Base-by-base conservation (phyloP, 371 early-diverging fungal genomes). In the Mortierella sp. region DNA sequence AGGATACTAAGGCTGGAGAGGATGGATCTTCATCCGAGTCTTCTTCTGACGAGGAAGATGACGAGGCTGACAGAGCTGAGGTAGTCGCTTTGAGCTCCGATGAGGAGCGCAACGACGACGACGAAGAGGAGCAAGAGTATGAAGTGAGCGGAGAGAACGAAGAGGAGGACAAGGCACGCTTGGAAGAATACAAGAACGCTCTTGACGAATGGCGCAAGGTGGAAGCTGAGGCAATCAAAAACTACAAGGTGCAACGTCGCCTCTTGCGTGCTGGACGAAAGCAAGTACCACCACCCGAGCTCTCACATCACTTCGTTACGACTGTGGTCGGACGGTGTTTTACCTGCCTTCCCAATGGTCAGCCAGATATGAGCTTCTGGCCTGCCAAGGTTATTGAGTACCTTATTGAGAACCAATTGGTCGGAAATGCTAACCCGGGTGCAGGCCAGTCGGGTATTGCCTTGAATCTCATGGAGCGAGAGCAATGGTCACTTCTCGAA, bases 401-500 rank as follows among this genome's bases (percentile, higher is more conserved):
- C 62, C 64, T 92, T 47, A 70, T 90, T 64, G 67, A 84, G 69
- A 87, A 84, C 47, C 85, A 87, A 28, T 63, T 88, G 35, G 67
- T 90, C 35, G 79, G 79, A 10, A 77, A 80, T 47, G 68, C 81
- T 22, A 86, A 88, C 64, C 89, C 85, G 26, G 85, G 83, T 40
- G 84, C 85, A 65, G 78, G 88, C 6, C 84, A 87, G 40, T 85
- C 85, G 9, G 90, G 91, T 10, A 75, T 91, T 28, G 74, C 89
- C 4, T 64, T 80, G 37, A 77, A 80, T 10, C 64, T 91, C 10
- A 72, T 91, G 71, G 87, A 88, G 67, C 87, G 88, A 57, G 80
- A 88, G 28, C 84, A 84, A 61, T 91, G 90, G 91, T 77, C 83
- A 1, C 60, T 91, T 37, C 55, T 91, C 14, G 86, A 88, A 64